Base-by-base conservation (phyloP, 805 yeast species). In the Starmera amethionina region DNA sequence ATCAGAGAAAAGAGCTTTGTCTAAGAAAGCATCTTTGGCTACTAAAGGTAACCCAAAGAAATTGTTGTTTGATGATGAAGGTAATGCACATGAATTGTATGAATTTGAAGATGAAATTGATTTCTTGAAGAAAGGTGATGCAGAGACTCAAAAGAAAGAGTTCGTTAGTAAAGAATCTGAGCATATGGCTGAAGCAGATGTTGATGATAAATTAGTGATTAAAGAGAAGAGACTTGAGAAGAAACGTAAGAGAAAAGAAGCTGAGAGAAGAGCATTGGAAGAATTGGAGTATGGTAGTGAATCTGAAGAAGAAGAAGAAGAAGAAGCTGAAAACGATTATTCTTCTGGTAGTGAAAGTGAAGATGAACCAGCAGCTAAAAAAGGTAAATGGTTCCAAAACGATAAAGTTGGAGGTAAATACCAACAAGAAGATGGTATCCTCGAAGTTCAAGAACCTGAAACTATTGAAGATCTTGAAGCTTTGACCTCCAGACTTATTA, bases 391-490 rank as follows among this genome's bases (percentile, higher is more conserved):
- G 64, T 61, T 60, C 50, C 60, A 64, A 45, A 59, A 58, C 36
- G 63, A 62, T 34, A 53, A 51, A 36, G 46, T 51, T 30, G 56
- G 58, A 34, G 63, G 60, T 30, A 56, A 54, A 38, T 49, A 50
- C 12, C 47, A 41, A 16, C 44, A 40, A 19, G 55, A 50, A 15
- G 64, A 57, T 0, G 62, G 54, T 16, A 59, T 82, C 36, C 65
- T 84, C 44, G 96, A 89, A 63, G 68, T 85, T 36, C 94, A 85
- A 50, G 85, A 79, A 52, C 97, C 97, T 13, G 83, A 86, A 53
- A 83, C 95, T 14, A 68, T 93, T 58, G 96, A 87, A 60, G 98
- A 93, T 56, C 72, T 93, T 61, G 98, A 93, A 68, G 88, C 94
- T 38, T 73, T 86, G 65, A 80, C 95, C 3, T 72, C 72, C 19